phyloP scores from a whole-genome alignment of 73 alveolate genomes.

The Halteria grandinella region DNA sequence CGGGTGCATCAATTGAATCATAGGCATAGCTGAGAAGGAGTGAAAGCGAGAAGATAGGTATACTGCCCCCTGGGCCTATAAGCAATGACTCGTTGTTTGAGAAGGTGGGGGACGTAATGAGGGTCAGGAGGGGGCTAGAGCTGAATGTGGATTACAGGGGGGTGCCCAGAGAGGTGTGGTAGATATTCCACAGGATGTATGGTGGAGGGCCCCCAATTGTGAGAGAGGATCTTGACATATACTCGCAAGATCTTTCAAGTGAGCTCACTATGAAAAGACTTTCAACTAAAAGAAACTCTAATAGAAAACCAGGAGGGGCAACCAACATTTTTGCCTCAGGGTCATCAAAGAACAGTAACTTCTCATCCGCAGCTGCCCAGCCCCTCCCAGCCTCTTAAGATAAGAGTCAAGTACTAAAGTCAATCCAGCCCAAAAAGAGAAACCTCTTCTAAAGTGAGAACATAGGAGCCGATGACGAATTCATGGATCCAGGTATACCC shows the following conservation, averaged over 20 bases:
- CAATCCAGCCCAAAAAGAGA: too few relatives aligned
- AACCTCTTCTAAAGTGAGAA: slow-evolving; percentile 26
- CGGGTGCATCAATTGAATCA: background rate
- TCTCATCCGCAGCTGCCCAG: too few relatives aligned
- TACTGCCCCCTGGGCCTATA: slow-evolving; percentile 50
- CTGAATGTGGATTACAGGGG: slow-evolving; percentile 37
- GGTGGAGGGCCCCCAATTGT: slow-evolving; percentile 52
- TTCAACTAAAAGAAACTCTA: too few relatives aligned
- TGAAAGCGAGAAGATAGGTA: slow-evolving; percentile 37
- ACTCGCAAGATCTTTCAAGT: slow-evolving; percentile 45
- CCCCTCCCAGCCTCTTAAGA: too few relatives aligned
- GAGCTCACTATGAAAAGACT: too few relatives aligned
- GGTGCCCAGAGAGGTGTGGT: slow-evolving; percentile 46
- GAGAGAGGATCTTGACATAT: slow-evolving; percentile 34
- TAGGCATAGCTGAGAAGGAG: background rate
- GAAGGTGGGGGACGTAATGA: background rate
- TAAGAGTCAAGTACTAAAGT: too few relatives aligned
- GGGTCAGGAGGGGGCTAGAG: background rate
- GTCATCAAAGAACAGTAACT: too few relatives aligned
- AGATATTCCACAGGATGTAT: slow-evolving; percentile 38
- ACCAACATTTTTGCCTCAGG: too few relatives aligned
- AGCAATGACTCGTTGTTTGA: slow-evolving; percentile 13
- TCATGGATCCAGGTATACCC: slow-evolving; percentile 35
- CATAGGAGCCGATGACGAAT: slow-evolving; percentile 13
- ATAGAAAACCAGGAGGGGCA: too few relatives aligned